These are phyloP conservation scores for Colletotrichum cordylinicola DNA, from an alignment of 2,329 filamentous ascomycete species.

Conservation along the genomic window DNA sequence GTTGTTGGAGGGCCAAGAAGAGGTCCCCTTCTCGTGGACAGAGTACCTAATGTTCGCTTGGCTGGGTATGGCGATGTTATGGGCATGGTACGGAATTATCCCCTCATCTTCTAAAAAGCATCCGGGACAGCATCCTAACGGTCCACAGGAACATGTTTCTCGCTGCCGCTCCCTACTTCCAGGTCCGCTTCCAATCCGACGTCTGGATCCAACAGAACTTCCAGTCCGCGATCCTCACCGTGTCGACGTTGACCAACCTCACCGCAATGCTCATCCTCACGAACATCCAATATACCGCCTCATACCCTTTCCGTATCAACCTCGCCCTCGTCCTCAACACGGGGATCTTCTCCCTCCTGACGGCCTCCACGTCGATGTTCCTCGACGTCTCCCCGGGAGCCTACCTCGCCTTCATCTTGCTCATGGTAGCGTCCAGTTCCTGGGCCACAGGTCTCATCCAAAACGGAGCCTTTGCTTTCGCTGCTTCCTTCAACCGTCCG, in stretches of 20 bases:
- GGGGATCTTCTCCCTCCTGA: slow-evolving; percentile 77
- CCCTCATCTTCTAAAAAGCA: not conserved
- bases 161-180: slow-evolving; percentile 92
- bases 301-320: slow-evolving; percentile 87
- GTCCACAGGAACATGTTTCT: slow-evolving; percentile 92
- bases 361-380: slow-evolving; percentile 77
- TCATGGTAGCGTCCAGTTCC: slow-evolving; percentile 81
- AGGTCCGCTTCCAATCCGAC: slow-evolving; percentile 75
- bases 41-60: slow-evolving; percentile 88
- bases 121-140: not conserved
- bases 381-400: slow-evolving; percentile 62
- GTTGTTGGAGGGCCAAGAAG: slow-evolving; percentile 36
- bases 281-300: slow-evolving; percentile 80
- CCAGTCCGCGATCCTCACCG: slow-evolving; percentile 86
- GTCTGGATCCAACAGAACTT: slow-evolving; percentile 80
- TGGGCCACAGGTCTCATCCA: slow-evolving; percentile 86
- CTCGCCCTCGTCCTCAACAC: slow-evolving; percentile 78
- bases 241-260: slow-evolving; percentile 86
- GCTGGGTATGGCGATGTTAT: slow-evolving; percentile 92
- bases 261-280: slow-evolving; percentile 77
- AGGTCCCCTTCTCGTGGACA: slow-evolving; percentile 76
- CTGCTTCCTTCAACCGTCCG: slow-evolving; percentile 80
- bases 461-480: slow-evolving; percentile 94
- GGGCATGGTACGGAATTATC: slow-evolving; percentile 78
- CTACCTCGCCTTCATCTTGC: slow-evolving; percentile 84